Percentiles rank a stretch among this genome's conserved stretches.
These are phyloP conservation scores for Micromonas commoda DNA, from an alignment of 139 green algal species.

Conservation along the genomic window DNA sequence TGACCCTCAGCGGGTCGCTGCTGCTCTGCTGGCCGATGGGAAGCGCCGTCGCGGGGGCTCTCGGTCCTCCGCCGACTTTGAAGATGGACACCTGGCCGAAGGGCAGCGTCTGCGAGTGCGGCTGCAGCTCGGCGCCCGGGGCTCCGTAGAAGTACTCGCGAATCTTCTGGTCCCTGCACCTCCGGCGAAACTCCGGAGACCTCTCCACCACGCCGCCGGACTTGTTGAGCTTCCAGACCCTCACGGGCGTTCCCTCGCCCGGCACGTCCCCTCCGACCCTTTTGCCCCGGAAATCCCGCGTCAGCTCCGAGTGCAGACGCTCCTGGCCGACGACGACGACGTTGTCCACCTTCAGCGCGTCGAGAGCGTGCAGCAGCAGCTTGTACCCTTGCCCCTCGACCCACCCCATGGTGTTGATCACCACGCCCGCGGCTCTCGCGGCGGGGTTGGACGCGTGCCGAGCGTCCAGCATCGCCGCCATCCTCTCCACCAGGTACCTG, in stretches of 20 bases:
- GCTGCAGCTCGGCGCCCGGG: neutral
- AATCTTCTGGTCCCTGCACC: slow-evolving; percentile 51
- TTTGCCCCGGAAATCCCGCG: neutral
- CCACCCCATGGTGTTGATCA: slow-evolving; percentile 92
- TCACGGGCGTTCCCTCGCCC: neutral
- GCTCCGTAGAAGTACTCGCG: slow-evolving; percentile 86
- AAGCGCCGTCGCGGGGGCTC: slow-evolving; percentile 48
- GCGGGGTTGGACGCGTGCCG: slow-evolving; percentile 1
- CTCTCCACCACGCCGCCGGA: slow-evolving; percentile 73
- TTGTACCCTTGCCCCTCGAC: slow-evolving; percentile 79
- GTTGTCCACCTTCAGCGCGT: slow-evolving; percentile 53
- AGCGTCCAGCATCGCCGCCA: slow-evolving; percentile 60
- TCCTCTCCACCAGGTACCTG: slow-evolving; percentile 57
- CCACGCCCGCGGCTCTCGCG: slow-evolving; percentile 52
- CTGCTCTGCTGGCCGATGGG: slow-evolving; percentile 13
- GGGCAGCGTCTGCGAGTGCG: slow-evolving; percentile 16
- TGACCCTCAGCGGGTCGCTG: slow-evolving; percentile 22
- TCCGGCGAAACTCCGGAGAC: slow-evolving; percentile 42
- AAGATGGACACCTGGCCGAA: slow-evolving; percentile 23
- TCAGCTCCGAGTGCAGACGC: slow-evolving; percentile 39
- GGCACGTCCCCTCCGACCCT: neutral
- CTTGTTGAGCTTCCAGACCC: slow-evolving; percentile 61
- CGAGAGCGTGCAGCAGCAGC: slow-evolving; percentile 69
- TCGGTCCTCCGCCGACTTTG: slow-evolving; percentile 37
- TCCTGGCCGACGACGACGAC: slow-evolving; percentile 80